Base-by-base conservation (phyloP, 768 basidiomycete genomes). In the Mycena pura region DNA sequence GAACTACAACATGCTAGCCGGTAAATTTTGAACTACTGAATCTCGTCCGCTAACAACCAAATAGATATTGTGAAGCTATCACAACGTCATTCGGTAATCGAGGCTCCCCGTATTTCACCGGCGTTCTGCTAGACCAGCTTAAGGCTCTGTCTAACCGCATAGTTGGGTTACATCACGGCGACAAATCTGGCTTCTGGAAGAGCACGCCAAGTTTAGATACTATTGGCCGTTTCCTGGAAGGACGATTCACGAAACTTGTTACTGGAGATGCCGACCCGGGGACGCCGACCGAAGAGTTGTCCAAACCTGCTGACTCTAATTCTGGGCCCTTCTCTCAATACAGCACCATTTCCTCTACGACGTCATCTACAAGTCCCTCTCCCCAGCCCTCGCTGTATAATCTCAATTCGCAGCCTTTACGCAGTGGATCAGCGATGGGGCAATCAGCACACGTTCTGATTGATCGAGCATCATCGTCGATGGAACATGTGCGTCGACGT, bases 61-160 rank as follows among this genome's bases (percentile, higher is more conserved):
- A 21, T 19, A 98, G 96, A 69, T 99, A 99, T 72, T 96, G 93
- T 70, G 93, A 98, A 56, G 94, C 96, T 9, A 92, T 99, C 63
- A 82, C 88, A 8, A 79, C 84, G 34, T 83, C 85, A 44, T 80
- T 92, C 67, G 81, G 73, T n/a, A n/a, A n/a, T 63, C 84, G 87
- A 45, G 76, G 77, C 34, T 89, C 92, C 22, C 84, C 87, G 0
- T 89, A 89, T 75, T 86, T 86, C 68, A 92, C 85, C 39, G 74
- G 83, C 2, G 74, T 81, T 15, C 82, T 96, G 63, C 68, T 89
- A 41, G 87, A 92, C 41, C 90, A 92, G 67, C 77, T 97, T 46
- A 90, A 87, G 73, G 86, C 86, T 29, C 81, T 99, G 7, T 82
- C 86, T 3, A 92, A 96, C 68, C 87, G 94, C 27, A 83, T 98